Evolutionary conservation across 2,329 filamentous ascomycete species (phyloP).

Genomic region (Colletotrichum falcatum): DNA sequence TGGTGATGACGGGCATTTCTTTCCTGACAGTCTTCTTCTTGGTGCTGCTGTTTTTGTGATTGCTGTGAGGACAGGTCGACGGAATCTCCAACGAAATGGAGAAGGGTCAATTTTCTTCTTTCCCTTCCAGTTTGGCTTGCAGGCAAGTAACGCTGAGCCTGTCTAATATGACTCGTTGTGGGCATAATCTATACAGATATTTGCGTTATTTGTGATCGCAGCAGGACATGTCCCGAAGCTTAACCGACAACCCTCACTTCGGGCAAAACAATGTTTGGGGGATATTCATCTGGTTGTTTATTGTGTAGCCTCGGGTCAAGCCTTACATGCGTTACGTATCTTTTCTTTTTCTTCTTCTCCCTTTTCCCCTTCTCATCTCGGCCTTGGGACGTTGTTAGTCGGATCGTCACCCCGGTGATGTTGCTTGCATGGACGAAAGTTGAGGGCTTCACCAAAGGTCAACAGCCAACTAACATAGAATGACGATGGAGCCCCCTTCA

Average conservation of each 20-base stretch:
- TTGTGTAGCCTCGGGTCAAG: background rate
- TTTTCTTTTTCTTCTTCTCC: background rate
- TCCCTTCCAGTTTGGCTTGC: background rate
- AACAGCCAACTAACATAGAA: too few species aligned
- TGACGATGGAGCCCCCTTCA: too few species aligned
- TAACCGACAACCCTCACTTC: conserved; percentile 11
- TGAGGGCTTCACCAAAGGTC: background rate
- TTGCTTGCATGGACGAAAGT: background rate
- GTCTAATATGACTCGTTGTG: conserved; percentile 20
- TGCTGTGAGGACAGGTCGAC: background rate
- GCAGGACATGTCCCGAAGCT: conserved; percentile 25
- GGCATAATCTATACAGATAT: conserved; percentile 20
- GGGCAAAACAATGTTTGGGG: background rate
- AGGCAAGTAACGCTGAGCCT: too few species aligned
- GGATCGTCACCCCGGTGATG: background rate
- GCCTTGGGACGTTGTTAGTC: background rate
- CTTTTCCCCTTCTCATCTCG: too few species aligned
- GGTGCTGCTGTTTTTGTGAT: too few species aligned
- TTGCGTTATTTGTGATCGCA: conserved; percentile 33
- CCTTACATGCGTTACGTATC: too few species aligned
- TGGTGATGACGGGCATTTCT: conserved; percentile 34
- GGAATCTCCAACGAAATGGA: background rate
- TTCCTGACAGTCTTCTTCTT: background rate
- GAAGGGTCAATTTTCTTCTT: background rate
- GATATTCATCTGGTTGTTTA: background rate